Base-by-base conservation (phyloP, 2,329 filamentous ascomycete species). In the Aspergillus brasiliensis region DNA sequence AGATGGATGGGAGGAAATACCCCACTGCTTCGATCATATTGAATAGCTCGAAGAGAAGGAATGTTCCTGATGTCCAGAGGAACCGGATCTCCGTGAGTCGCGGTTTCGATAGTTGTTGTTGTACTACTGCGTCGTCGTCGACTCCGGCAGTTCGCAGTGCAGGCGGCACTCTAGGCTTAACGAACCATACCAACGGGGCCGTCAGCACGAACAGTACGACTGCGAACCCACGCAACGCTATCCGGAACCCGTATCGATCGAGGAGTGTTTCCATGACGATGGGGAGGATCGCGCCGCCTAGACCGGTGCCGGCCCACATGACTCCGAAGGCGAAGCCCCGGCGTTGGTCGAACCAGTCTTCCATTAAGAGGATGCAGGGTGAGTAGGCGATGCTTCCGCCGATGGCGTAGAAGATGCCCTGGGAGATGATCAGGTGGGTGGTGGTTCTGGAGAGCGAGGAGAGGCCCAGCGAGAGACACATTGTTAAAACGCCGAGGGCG, bases 281-380 rank as follows among this genome's bases (percentile, higher is more conserved):
- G 0, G 81, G 82, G 23, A 83, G 69, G 15, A 81, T 73, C 3
- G 78, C 77, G 2, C 82, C 82, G 2, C 77, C 77, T 3, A 71
- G 52, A 13, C 70, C 67, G 23, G 68, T 71, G 5, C 71, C 70
- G 15, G 71, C 77, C 78, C 78, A 66, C 56, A 59, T 49, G 61
- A 79, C 65, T 2, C 81, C 82, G 11, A 79, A 76, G 0, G 77
- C 78, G 66, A 71, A 75, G 65, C 80, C 80, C 52, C 75, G 71
- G 17, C 77, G 69, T 65, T 81, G 77, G 8, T 82, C 76, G 69
- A 83, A 84, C 77, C 67, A 87, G 64, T 83, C 80, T 37, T 83
- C 79, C 51, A 84, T 73, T 49, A 78, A 79, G 52, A 80, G 69
- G 31, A 83, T 77, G 2, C 77, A 76, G 0, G 80, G 80, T 19